Evolutionary conservation across 768 basidiomycete species (phyloP), one percentile per base, ranked within the genome.

Genomic region (Kwoniella dendrophila): DNA sequence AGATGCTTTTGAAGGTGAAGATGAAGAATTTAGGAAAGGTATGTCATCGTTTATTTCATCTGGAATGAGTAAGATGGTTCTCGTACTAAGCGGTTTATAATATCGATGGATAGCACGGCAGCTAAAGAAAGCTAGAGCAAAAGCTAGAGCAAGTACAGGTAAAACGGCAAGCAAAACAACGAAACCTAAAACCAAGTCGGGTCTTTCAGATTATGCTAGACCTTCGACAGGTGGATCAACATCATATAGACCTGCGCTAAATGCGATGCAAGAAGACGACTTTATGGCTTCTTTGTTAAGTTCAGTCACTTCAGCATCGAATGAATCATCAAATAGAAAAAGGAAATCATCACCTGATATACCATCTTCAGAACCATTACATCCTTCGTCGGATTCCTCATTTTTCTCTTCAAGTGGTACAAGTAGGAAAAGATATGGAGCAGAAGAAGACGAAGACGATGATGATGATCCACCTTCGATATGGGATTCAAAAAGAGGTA

Each of bases 201-300:
- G 72, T 14, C 63, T 73, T 22, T 68, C 70, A 24, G 74, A 76
- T 43, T 76, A 76, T 41, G 66, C 72, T 48, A 70, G 70, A 38
- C 83, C 83, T 22, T 67, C 69, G n/a, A n/a, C n/a, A n/a, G n/a
- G n/a, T n/a, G n/a, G n/a, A n/a, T 69, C 68, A 11, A 70, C 84
- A 12, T 89, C 88, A 14, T 98, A 98, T 76, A 84, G 91, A 30
- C 87, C 89, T 1, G 82, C 82, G 0, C 84, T 88, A 12, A 87
- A 89, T 7, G 87, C 83, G 12, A 88, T 87, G 53, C 86, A 92
- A 69, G 96, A 97, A 76, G 83, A 85, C 38, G 92, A 95, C 68
- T 92, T 99, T 67, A 89, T 99, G 90, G 85, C 86, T 0, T 85
- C 84, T 36, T 79, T 99, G 0, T 81, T 99, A 10, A 88, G 87